Conservation (phyloP, 1,284 basidiomycete genomes). For the Cutaneotrichosporon sp. region DNA sequence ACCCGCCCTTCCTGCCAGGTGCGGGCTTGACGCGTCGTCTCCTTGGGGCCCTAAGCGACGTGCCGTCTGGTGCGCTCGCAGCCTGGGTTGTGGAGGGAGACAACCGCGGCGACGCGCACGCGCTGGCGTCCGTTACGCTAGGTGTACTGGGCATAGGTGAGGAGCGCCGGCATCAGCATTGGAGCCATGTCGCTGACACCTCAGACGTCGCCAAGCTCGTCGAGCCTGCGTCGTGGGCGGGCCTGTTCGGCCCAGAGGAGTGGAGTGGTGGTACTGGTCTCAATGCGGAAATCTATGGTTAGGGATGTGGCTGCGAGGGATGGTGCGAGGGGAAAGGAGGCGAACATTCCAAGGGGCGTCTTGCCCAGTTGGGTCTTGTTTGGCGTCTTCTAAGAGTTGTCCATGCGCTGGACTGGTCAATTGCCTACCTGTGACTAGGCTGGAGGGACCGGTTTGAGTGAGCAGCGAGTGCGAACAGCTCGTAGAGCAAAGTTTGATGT, state of each 20-base stretch:
- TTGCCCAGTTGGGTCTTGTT: too few species aligned
- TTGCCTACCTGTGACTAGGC: background rate
- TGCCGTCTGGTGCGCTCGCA: constrained; percentile 44
- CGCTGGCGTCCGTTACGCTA: constrained; percentile 52
- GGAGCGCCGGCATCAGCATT: background rate
- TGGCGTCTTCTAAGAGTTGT: too few species aligned
- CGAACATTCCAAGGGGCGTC: background rate
- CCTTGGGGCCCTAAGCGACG: constrained; percentile 50
- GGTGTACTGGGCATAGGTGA: background rate
- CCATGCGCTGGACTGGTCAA: background rate
- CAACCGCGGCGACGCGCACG: constrained; percentile 63
- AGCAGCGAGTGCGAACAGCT: too few species aligned
- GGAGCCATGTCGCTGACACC: constrained; percentile 1
- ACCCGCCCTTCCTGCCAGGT: constrained; percentile 56
- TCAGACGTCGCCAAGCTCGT: constrained; percentile 18
- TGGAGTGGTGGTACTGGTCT: constrained; percentile 41
- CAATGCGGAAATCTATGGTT: constrained; percentile 46
- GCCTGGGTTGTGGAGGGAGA: constrained; percentile 68
- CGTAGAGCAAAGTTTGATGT: too few species aligned
- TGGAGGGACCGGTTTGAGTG: too few species aligned
- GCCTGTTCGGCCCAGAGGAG: constrained; percentile 39
- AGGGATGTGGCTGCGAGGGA: too few species aligned
- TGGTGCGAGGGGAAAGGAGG: background rate
- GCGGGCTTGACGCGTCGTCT: constrained; percentile 66
- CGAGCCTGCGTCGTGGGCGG: constrained; percentile 40